Base-by-base conservation (phyloP, 2,329 filamentous ascomycete species). In the Helotiales sp. region DNA sequence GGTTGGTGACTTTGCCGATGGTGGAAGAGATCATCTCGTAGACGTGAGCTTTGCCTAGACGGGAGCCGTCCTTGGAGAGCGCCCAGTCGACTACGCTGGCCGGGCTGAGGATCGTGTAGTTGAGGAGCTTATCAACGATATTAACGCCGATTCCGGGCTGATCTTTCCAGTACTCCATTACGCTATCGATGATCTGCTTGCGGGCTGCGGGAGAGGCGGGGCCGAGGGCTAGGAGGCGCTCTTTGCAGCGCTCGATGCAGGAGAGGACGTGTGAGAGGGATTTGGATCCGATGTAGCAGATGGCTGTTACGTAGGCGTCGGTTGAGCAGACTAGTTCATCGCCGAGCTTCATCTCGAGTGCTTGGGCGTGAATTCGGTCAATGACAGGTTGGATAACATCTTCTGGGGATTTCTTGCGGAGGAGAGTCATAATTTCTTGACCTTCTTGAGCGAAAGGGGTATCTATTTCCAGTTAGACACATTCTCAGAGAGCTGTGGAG, bases 91-190 rank as follows among this genome's bases (percentile, higher is more conserved):
- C 86, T 30, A 99, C 93, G 17, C 90, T 90, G 65, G 89, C 83
- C 0, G 96, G 96, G 8, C 91, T 93, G 40, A 99, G 85, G 74
- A 99, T 97, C 15, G 92, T 94, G 82, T 97, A 99, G 81, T 98
- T 99, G 73, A 99, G 89, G 5, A 99, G 86, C 80, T 98, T 98
- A 83, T 98, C 95, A 66, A 98, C 87, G 74, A 99, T 97, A 73
- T 92, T 92, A 72, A 98, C 88, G 2, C 93, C 96, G 50, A 96
- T 90, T 67, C 96, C 96, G 0, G 95, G 93, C 75, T 99, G 95
- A 34, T 95, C 90, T 55, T 87, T 87, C 96, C 96, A 99, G 82
- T 97, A 99, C 47, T 89, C 85, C 83, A 97, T 92, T 45, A 98
- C 93, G 4, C 92, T 92, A 5, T 90, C 88, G 73, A 98, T 92